Evolutionary conservation across 345 rosid genomes (phyloP).

Genomic region (Eutrema japonicum): DNA sequence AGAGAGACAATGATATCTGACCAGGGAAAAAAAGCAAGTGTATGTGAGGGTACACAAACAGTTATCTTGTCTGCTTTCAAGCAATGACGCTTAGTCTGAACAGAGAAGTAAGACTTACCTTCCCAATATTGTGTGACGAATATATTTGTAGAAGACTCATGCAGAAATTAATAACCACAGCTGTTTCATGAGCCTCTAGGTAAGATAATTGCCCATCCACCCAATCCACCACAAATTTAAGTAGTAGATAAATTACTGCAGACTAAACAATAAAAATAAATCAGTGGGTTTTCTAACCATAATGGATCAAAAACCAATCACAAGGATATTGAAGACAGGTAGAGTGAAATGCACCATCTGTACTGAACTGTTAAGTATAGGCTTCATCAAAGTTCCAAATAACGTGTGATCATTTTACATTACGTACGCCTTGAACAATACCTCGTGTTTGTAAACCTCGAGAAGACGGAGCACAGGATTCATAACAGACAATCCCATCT

Average conservation of each 20-base stretch:
- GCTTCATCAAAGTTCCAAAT: conserved; percentile 5
- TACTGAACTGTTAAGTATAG: conserved; percentile 13
- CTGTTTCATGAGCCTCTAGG: conserved; percentile 87
- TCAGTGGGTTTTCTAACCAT: conserved; percentile 31
- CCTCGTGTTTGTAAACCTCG: conserved; percentile 96
- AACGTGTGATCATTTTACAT: not conserved
- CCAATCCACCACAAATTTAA: conserved; percentile 92
- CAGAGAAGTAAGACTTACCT: conserved; percentile 54
- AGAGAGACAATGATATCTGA: conserved; percentile 79
- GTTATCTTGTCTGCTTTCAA: conserved; percentile 15
- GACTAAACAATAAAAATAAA: conserved; percentile 58
- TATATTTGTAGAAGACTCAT: conserved; percentile 91
- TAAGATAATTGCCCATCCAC: conserved; percentile 96
- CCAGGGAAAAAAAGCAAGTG: too few relatives aligned
- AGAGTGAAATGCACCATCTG: conserved; percentile 12
- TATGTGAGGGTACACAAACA: conserved; percentile 20
- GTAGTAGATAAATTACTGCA: conserved; percentile 90
- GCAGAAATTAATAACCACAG: conserved; percentile 79
- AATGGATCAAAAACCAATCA: conserved; percentile 23
- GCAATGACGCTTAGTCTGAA: conserved; percentile 17
- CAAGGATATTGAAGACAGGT: conserved; percentile 6
- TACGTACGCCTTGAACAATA: conserved; percentile 39
- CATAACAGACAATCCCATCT: conserved; percentile 83
- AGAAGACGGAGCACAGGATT: conserved; percentile 76
- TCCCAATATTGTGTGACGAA: conserved; percentile 96